Evolutionary conservation across 257 asterid species (phyloP).

Genomic region (Nyctanthes arbortristis): DNA sequence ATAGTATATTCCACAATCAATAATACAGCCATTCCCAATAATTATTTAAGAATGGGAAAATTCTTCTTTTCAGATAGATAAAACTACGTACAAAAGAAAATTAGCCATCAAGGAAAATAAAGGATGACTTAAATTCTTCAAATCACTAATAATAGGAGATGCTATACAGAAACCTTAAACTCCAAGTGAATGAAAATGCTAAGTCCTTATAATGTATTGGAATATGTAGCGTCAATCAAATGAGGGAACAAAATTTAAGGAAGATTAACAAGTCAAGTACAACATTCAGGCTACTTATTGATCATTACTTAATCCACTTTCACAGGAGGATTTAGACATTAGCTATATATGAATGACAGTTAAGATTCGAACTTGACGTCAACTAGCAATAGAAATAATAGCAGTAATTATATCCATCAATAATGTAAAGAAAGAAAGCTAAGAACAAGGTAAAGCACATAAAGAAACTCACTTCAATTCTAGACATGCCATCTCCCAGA

Average conservation of each 20-base stretch:
- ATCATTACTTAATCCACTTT: background rate
- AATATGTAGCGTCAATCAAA: background rate
- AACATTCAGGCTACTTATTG: background rate
- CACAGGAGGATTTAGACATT: background rate
- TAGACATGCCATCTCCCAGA: conserved; percentile 98
- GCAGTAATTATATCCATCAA: background rate
- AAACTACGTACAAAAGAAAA: background rate
- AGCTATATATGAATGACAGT: background rate
- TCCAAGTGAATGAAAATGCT: background rate
- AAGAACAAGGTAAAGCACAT: background rate
- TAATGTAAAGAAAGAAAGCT: conserved; percentile 1
- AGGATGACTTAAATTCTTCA: background rate
- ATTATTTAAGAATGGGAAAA: background rate
- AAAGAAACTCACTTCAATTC: conserved; percentile 77
- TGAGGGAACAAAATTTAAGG: background rate
- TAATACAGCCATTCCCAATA: background rate
- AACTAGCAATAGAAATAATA: background rate
- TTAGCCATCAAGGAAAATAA: background rate
- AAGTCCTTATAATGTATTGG: background rate
- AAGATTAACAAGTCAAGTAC: background rate
- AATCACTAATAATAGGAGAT: background rate
- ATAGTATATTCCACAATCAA: background rate
- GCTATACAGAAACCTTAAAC: background rate
- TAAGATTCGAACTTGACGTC: background rate
- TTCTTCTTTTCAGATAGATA: background rate